Evolutionary conservation across 164 flowering plant genomes (phyloP), one percentile per base, ranked within the genome.

Genomic region (Kingdonia uniflora): DNA sequence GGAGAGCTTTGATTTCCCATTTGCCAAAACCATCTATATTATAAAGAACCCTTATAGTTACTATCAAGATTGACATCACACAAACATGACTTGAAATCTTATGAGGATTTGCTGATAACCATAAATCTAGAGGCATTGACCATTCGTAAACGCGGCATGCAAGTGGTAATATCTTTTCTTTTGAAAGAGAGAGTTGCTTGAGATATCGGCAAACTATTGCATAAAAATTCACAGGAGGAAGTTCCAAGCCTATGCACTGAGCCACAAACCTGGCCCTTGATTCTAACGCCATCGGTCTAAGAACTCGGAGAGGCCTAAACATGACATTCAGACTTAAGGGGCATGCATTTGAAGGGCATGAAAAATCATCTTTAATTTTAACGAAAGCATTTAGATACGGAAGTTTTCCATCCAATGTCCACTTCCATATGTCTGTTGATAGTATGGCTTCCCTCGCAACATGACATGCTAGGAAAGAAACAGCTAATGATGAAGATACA

Each of bases 391-490:
- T 57, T 57, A 85, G 68, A 65, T 84, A 92, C 12, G 96, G 89
- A 68, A 92, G 76, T 69, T 84, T 81, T 49, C 95, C 95, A 65
- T 88, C 95, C n/a, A 70, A 56, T 1, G 89, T 45, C 96, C 96
- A 82, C 65, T 68, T 79, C 7, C 67, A 47, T 37, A 88, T 79
- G 65, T 92, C 95, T 17, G 88, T 84, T 33, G 95, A 80, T 52
- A 84, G 62, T 51, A 92, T 52, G 43, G 95, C 57, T 64, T 88
- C 95, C 68, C 89, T 65, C 2, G 81, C 82, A 54, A 84, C 23
- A 65, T 86, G 95, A 56, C 96, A 92, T 59, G 83, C 85, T 46
- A 92, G 63, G 64, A 76, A 86, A n/a, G 76, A 76, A 56, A 92
- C 49, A 2, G 76, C 77, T 40, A 88, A 65, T 46, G 95, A 72